Evolutionary conservation across 2,329 filamentous ascomycete genomes (phyloP), one percentile per base, ranked within the genome.

Genomic region (Daldinia eschscholtzii): DNA sequence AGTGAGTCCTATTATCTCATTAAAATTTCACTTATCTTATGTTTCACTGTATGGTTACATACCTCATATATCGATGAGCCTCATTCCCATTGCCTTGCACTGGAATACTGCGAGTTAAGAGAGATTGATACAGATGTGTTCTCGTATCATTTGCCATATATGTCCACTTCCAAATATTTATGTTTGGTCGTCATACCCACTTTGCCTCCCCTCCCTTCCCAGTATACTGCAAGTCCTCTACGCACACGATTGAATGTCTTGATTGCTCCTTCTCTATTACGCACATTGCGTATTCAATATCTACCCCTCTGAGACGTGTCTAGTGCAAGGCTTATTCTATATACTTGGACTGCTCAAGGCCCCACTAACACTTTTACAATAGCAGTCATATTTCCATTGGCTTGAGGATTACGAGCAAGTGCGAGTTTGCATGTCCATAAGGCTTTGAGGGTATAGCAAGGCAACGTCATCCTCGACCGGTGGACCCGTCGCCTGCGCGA

Each of bases 1-100:
- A 57, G 63, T 65, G 56, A 65, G 63, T 64, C 41, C 12, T 39
- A 26, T 35, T 12, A 37, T 33, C 18, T 55, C 20, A 23, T 46
- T 33, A 46, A 6, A 1, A 13, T 57, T 5, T 23, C 20, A 20
- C 10, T n/a, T 12, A 28, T 28, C 26, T 35, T 4, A 10, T 41
- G 6, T 9, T 30, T n/a, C 23, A 1, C 6, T 13, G 4, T 9
- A 9, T 37, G 4, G 9, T 55, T 10, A 13, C 7, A 23, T 55
- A 37, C 18, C 28, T 23, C 7, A 18, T 52, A 6, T 13, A n/a
- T 26, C 10, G 9, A 55, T 55, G 15, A 15, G 12, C 18, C 15
- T 37, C 30, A 23, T 5, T 55, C 15, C 33, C 6, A 37, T 26
- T 37, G 6, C 33, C 52, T 15, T 20, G 10, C 12, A 15, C n/a